Base-by-base conservation (phyloP, 768 basidiomycete genomes). In the Pholiota microspora region DNA sequence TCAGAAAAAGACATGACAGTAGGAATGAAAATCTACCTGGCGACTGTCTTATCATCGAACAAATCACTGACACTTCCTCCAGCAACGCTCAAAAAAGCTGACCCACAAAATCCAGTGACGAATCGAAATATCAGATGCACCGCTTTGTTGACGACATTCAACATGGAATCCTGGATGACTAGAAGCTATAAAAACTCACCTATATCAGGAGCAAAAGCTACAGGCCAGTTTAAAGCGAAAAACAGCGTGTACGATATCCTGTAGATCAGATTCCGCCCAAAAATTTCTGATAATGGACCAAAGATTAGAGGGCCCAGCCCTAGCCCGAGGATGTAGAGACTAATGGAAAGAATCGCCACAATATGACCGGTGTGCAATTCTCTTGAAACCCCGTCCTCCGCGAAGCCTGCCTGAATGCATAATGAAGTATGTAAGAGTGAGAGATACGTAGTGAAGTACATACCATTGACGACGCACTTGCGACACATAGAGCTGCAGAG, bases 201-300 rank as follows among this genome's bases (percentile, higher is more conserved):
- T 21, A 83, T 77, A 59, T 89, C 75, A 3, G 82, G 84, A 1
- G 88, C 79, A 56, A 93, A 92, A 1, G 88, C 86, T 5, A 89
- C 83, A 0, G 88, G 86, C 62, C 85, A 86, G 16, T 84, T 82
- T 52, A 87, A 77, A 1, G 80, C 62, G 61, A 88, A 82, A 65
- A 89, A 85, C 4, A 82, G 58, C 0, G 71, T 58, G 57, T 86
- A 91, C 0, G 87, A 85, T 2, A 76, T 59, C 10, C 76, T 73
- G 64, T 92, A 90, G 10, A 91, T 78, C 36, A 76, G 65, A 52
- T 81, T 84, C 44, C 85, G 74, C 2, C 91, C 89, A 62, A 84
- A 81, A 15, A 88, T 77, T 59, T 86, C 81, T 16, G 73, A 65
- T 12, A 80, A 68, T 0, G 80, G 77, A 2, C 85, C 80, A 38